These are phyloP conservation scores for Ulvella scutata DNA, from an alignment of 139 green algal genomes.

Conservation along the genomic window DNA sequence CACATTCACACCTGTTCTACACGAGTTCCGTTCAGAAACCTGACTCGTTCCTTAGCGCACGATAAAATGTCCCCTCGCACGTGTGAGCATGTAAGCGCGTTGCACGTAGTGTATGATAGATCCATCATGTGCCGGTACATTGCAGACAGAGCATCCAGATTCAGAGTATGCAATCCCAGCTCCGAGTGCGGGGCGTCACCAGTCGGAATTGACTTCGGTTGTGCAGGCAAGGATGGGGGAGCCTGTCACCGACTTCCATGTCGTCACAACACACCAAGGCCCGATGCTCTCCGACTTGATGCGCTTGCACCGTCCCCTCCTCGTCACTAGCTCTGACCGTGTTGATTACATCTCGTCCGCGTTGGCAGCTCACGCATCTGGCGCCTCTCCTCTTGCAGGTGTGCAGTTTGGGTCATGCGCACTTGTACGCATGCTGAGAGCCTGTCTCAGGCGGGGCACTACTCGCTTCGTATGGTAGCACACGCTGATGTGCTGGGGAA, in stretches of 20 bases:
- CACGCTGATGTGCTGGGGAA: no score
- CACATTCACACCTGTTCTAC: no score
- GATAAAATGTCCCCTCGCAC: background rate
- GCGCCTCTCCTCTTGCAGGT: background rate
- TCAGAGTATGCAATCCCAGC: no score
- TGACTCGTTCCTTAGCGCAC: no score
- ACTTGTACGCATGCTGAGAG: background rate
- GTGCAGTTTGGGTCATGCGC: background rate
- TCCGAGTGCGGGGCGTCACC: no score
- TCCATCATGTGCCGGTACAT: background rate
- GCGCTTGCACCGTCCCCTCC: background rate
- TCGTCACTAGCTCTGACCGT: background rate
- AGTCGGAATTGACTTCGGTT: no score
- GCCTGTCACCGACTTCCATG: background rate
- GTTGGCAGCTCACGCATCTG: background rate
- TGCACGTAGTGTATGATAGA: background rate
- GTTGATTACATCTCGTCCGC: background rate
- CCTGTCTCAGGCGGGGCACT: background rate
- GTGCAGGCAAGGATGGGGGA: background rate
- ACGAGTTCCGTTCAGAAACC: background rate
- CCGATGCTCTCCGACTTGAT: slow-evolving; percentile 1
- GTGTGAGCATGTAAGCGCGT: background rate
- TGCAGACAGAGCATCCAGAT: no score
- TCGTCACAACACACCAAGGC: background rate
- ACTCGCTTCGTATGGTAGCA: no score